phyloP scores from a whole-genome alignment of 306 rosid genomes.

The Citrullus mucosospermus region DNA sequence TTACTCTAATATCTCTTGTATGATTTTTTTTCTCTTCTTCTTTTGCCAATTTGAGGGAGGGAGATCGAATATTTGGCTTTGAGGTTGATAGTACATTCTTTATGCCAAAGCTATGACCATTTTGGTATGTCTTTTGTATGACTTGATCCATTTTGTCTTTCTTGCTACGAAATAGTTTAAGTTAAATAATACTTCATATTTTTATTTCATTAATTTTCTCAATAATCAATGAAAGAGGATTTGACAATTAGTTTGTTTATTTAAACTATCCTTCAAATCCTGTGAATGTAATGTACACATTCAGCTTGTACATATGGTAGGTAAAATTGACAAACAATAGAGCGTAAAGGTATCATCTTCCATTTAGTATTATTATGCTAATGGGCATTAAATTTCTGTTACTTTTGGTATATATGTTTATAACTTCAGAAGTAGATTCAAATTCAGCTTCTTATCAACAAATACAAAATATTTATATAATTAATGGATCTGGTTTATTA shows the following conservation, averaged over 20 bases:
- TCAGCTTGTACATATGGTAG: not conserved
- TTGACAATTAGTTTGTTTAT: not conserved
- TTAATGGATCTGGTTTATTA: not conserved
- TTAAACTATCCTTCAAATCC: not conserved
- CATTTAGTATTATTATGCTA: not conserved
- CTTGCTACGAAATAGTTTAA: not conserved
- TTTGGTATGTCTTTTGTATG: too few species aligned
- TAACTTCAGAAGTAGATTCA: not conserved
- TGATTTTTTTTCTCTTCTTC: too few species aligned
- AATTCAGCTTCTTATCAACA: not conserved
- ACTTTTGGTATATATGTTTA: not conserved
- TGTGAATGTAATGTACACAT: not conserved
- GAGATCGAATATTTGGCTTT: too few species aligned
- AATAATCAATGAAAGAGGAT: not conserved
- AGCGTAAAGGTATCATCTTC: not conserved
- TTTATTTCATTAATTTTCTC: not conserved
- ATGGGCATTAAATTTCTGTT: not conserved
- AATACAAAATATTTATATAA: not conserved
- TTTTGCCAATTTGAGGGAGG: too few species aligned
- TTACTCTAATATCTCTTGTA: too few species aligned
- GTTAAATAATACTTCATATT: not conserved
- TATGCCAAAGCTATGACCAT: too few species aligned
- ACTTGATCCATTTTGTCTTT: too few species aligned
- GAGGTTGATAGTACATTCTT: too few species aligned
- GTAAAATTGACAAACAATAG: not conserved